Percentiles rank a stretch among this genome's conserved stretches.
phyloP scores from a whole-genome alignment of 345 rosid species.

The Clausena lansium region DNA sequence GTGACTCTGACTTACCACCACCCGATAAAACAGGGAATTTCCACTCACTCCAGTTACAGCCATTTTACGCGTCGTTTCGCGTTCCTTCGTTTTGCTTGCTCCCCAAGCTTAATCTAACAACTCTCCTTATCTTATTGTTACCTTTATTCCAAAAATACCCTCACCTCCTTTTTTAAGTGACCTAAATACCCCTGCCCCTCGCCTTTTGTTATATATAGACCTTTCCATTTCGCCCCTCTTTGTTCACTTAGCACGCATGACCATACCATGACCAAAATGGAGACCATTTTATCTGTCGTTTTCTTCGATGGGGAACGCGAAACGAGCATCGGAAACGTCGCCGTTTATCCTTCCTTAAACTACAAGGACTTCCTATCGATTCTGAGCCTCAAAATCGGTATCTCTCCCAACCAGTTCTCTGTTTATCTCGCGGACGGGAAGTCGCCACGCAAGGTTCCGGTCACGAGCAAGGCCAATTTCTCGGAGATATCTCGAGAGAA shows the following conservation, averaged over 20 bases:
- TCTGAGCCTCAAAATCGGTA: constrained; percentile 33
- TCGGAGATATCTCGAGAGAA: constrained; percentile 23
- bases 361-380: constrained; percentile 32
- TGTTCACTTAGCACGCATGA: background rate
- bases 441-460: constrained; percentile 18
- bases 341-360: constrained; percentile 26
- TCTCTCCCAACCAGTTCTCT: constrained; percentile 44
- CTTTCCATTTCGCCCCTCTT: background rate
- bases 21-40: constrained; percentile 22
- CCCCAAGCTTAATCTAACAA: constrained; percentile 25
- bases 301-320: constrained; percentile 52
- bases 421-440: constrained; percentile 26
- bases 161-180: constrained; percentile 10
- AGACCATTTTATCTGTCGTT: constrained; percentile 28
- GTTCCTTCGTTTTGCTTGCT: constrained; percentile 20
- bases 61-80: constrained; percentile 36
- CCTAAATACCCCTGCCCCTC: constrained; percentile 11
- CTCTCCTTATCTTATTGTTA: background rate
- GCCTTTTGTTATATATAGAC: constrained; percentile 12
- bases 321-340: constrained; percentile 30
- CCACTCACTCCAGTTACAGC: constrained; percentile 29
- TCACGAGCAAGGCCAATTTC: constrained; percentile 42
- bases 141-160: constrained; percentile 27
- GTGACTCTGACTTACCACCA: constrained; percentile 16
- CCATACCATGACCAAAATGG: background rate